These are phyloP conservation scores for Alternaria sp. DNA, from an alignment of 2,329 filamentous ascomycete species.

Conservation along the genomic window DNA sequence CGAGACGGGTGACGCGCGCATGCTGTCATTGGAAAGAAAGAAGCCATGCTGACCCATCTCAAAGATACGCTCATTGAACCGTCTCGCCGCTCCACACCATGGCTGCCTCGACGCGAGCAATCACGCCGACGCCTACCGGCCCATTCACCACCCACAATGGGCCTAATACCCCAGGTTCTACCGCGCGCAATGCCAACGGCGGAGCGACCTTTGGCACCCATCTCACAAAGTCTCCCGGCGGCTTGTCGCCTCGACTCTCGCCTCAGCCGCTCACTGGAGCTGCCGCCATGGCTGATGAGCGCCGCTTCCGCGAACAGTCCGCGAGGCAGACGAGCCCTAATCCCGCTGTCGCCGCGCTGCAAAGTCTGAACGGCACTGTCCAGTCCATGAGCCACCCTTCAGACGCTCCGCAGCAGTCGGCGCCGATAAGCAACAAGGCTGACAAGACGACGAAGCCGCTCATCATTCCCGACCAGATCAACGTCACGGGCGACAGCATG, in stretches of 20 bases:
- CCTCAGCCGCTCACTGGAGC: constrained; percentile 55
- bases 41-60: constrained; percentile 16
- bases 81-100: constrained; percentile 32
- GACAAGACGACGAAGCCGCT: constrained; percentile 56
- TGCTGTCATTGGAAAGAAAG: not conserved
- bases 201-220: constrained; percentile 45
- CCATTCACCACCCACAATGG: constrained; percentile 48
- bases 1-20: not conserved
- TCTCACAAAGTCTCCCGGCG: constrained; percentile 52
- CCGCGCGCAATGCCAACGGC: constrained; percentile 31
- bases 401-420: constrained; percentile 51
- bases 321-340: constrained; percentile 57
- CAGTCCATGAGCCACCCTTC: constrained; percentile 43
- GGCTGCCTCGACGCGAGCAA: constrained; percentile 53
- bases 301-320: constrained; percentile 51
- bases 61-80: constrained; percentile 6
- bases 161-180: constrained; percentile 50
- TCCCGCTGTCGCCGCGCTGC: constrained; percentile 53
- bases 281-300: constrained; percentile 57
- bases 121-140: constrained; percentile 51
- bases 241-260: constrained; percentile 49
- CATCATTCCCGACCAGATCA: constrained; percentile 54
- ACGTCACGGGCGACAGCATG: constrained; percentile 51
- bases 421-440: constrained; percentile 57
- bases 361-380: constrained; percentile 51